phyloP scores from a whole-genome alignment of 208 protist genomes.

The Leishmania tropica region DNA sequence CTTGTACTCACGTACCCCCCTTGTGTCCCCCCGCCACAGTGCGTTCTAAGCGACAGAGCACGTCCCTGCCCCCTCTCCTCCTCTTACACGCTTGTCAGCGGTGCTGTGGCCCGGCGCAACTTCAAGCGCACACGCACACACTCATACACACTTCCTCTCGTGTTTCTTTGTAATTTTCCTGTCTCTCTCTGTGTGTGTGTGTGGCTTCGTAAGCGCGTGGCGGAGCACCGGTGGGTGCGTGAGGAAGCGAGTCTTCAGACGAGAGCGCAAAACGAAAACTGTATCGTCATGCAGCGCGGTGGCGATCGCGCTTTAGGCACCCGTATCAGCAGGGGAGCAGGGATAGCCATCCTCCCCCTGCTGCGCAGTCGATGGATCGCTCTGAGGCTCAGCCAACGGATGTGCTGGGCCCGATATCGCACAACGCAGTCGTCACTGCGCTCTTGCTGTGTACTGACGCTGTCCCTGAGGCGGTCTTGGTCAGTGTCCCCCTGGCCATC shows the following conservation, averaged over 20 bases:
- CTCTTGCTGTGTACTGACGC: neutral
- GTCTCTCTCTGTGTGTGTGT: neutral
- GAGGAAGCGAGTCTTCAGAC: neutral
- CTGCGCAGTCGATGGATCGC: neutral
- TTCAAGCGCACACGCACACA: neutral
- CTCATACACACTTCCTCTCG: neutral
- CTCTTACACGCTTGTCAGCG: neutral
- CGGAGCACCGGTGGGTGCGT: neutral
- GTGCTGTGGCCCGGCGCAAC: neutral
- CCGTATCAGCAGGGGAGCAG: neutral
- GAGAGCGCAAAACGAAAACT: neutral
- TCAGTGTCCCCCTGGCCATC: neutral
- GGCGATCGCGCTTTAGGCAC: neutral
- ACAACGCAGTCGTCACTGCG: neutral
- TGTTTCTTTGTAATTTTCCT: neutral
- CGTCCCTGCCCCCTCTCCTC: neutral
- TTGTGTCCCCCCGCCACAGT: neutral
- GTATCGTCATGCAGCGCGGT: neutral
- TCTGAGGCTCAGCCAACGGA: neutral
- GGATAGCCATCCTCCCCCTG: neutral
- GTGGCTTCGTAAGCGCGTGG: neutral
- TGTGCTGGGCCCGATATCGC: neutral
- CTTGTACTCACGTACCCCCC: neutral
- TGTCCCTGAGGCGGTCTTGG: neutral
- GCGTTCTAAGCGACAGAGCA: neutral